Conservation (phyloP, 2,329 filamentous ascomycete genomes). For the Alternaria sp. region DNA sequence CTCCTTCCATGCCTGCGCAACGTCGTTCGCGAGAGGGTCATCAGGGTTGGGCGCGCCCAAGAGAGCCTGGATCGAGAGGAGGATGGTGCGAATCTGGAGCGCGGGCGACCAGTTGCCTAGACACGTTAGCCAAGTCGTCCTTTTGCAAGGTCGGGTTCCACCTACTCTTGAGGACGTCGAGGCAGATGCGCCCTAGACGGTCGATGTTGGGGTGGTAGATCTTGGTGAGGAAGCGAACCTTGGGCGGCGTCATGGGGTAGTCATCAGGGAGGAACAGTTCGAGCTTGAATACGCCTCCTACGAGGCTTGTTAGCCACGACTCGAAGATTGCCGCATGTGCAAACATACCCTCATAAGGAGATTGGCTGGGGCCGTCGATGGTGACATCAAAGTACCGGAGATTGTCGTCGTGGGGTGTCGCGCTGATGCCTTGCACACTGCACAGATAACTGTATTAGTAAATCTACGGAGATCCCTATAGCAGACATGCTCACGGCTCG, state of each 20-base stretch:
- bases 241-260: conserved; percentile 98
- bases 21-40: conserved; percentile 96
- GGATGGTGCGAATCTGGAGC: conserved; percentile 94
- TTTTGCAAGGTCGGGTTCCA: neutral
- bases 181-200: conserved; percentile 93
- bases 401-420: conserved; percentile 95
- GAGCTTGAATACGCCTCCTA: conserved; percentile 89
- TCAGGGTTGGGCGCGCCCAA: conserved; percentile 97
- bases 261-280: conserved; percentile 98
- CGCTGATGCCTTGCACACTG: conserved; percentile 95
- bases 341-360: conserved; percentile 88
- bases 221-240: conserved; percentile 97
- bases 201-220: conserved; percentile 99
- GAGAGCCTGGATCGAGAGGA: conserved; percentile 97
- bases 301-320: conserved; percentile 12
- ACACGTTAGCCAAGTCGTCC: conserved; percentile 1
- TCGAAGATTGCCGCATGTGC: neutral
- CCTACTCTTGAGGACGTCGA: conserved; percentile 94
- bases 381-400: conserved; percentile 97
- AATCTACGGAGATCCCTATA: neutral
- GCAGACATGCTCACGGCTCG: conserved; percentile 74
- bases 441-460: conserved; percentile 10
- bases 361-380: conserved; percentile 89
- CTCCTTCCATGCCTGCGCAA: conserved; percentile 98
- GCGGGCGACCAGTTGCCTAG: conserved; percentile 98